Percentiles rank a stretch among this genome's conserved stretches.
Conservation (phyloP, 257 asterid species). For the Solanum tacnaense region DNA sequence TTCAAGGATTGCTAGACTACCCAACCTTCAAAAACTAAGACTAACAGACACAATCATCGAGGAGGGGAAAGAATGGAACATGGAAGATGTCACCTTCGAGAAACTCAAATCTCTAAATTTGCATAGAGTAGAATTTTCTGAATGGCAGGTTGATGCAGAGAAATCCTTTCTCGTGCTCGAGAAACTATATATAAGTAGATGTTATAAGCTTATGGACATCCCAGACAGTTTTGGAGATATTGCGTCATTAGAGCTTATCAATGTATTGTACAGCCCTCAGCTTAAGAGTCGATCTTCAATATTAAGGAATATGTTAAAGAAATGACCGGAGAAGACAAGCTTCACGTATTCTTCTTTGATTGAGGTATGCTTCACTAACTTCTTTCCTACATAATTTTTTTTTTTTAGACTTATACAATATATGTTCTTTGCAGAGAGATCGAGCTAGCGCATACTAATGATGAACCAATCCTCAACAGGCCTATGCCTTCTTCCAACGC, state of each 20-base stretch:
- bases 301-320: background rate
- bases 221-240: background rate
- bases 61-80: background rate
- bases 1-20: background rate
- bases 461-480: too few species aligned
- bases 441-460: too few species aligned
- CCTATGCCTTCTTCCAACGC: too few species aligned
- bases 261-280: rapidly evolving
- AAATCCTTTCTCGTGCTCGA: background rate
- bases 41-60: background rate
- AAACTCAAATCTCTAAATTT: background rate
- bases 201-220: background rate
- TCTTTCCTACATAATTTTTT: too few species aligned
- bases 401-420: too few species aligned
- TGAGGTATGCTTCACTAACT: too few species aligned
- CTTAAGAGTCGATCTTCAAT: background rate
- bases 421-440: too few species aligned
- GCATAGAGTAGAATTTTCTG: rapidly evolving
- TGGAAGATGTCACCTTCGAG: background rate
- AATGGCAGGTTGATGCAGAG: background rate
- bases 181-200: rapidly evolving
- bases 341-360: background rate
- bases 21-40: background rate
- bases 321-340: background rate
- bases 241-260: background rate